Base-by-base conservation (phyloP, 768 basidiomycete species). In the Boletus tylopilopsis region DNA sequence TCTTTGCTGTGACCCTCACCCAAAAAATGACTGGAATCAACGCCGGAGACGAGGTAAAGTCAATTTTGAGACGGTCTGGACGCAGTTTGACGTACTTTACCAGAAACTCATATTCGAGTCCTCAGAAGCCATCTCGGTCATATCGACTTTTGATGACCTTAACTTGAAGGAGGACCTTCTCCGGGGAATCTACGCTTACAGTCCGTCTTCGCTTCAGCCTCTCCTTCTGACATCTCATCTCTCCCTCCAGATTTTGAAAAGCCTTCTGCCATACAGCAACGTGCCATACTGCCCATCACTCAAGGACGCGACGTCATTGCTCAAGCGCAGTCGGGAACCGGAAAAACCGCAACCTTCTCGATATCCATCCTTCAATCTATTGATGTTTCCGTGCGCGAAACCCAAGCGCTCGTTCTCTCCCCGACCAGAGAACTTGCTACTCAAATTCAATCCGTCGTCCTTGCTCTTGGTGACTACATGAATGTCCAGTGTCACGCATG, bases 311-410 rank as follows among this genome's bases (percentile, higher is more conserved):
- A 98, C 79, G 95, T 97, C 53, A 97, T 99, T 68, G 95, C 95
- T 30, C 95, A 97, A 75, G 95, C 95, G 36, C 95, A 98, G 74
- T 96, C 94, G 29, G 95, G 95, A 68, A 97, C 95, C 32, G 95
- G 95, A 80, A 99, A 98, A 90, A 99, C 95, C 10, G 95, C 95
- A 6, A 96, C 95, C 18, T 97, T 97, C 74, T 94, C 94, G 59
- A 96, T 99, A 68, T 90, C 94, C 58, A 92, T 96, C 69, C 84
- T 99, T 45, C 95, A 99, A 68, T 92, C 91, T 56, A 96, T 99
- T 81, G 95, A 99, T 69, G 84, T 90, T 36, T 86, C 89, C 33
- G 81, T 97, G 42, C 85, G 94, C 53, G 94, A 96, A 73, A 94
- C 93, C 3, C 95, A 98, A 70, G 95, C 93, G 0, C 85, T 99